Percentiles rank a stretch among this genome's conserved stretches.
Evolutionary conservation across 2,329 filamentous ascomycete genomes (phyloP).

Genomic region (Septoria linicola): DNA sequence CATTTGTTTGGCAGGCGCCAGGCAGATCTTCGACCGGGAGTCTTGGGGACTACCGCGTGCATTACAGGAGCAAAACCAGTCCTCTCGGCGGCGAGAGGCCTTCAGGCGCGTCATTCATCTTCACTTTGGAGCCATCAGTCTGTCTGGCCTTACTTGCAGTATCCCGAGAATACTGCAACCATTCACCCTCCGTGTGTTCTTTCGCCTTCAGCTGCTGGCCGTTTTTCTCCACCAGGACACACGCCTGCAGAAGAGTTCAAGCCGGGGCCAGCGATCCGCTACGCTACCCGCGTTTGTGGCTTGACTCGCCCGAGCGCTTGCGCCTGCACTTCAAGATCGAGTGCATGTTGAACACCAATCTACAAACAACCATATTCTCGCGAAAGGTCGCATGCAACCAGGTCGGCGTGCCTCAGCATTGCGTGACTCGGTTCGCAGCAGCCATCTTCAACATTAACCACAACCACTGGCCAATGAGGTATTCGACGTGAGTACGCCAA

Average conservation of each 20-base stretch:
- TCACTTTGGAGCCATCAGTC: neutral
- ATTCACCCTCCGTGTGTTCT: neutral
- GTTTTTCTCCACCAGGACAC: slow-evolving; percentile 20
- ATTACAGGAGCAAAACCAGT: slow-evolving; percentile 11
- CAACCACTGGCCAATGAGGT: neutral
- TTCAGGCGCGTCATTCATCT: neutral
- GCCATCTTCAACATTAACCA: too few species aligned
- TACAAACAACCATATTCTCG: slow-evolving; percentile 1
- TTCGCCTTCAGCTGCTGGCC: slow-evolving; percentile 15
- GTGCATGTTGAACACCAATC: neutral
- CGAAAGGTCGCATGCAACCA: neutral
- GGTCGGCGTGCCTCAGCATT: neutral
- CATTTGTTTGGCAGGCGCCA: slow-evolving; percentile 24
- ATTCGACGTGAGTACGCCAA: slow-evolving; percentile 3
- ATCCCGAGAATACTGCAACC: neutral
- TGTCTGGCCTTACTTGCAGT: neutral
- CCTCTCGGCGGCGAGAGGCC: neutral
- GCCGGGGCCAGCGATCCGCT: slow-evolving; percentile 16
- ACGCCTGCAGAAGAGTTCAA: slow-evolving; percentile 20
- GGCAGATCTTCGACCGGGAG: slow-evolving; percentile 17
- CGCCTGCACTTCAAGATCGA: slow-evolving; percentile 16
- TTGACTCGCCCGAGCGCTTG: slow-evolving; percentile 16
- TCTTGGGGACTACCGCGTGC: slow-evolving; percentile 13
- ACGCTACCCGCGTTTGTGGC: slow-evolving; percentile 15
- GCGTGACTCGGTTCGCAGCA: too few species aligned